Percentiles rank a stretch among this genome's conserved stretches.
Conservation (phyloP, 305 asterid genomes). For the Rubia balearica region DNA sequence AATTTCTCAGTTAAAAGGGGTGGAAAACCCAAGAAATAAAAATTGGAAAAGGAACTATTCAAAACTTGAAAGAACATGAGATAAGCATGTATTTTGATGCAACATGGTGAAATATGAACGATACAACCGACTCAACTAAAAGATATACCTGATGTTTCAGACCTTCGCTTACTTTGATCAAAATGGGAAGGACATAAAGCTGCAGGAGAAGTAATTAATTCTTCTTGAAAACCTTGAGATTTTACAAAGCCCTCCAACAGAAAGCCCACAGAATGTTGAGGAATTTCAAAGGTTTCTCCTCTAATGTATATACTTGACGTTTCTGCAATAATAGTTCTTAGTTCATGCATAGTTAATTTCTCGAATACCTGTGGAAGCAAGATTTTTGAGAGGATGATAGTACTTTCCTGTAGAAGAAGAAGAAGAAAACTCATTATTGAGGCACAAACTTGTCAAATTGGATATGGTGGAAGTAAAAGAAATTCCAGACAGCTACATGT, state of each 20-base stretch:
- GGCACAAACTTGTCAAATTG: slow-evolving; percentile 13
- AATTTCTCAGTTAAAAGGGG: neutral
- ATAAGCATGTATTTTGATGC: no score
- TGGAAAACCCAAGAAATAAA: no score
- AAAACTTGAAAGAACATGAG: neutral
- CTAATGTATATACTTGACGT: slow-evolving; percentile 58
- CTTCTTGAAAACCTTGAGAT: slow-evolving; percentile 52
- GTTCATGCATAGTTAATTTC: slow-evolving; percentile 71
- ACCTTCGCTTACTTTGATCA: slow-evolving; percentile 40
- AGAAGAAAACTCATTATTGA: slow-evolving; percentile 5
- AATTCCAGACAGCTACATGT: neutral
- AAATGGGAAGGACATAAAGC: slow-evolving; percentile 39
- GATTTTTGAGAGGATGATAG: slow-evolving; percentile 61
- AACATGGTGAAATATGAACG: neutral
- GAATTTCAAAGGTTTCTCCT: slow-evolving; percentile 80
- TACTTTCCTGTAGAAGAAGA: slow-evolving; percentile 67
- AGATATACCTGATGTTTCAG: slow-evolving; percentile 57
- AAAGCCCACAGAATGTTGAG: slow-evolving; percentile 67
- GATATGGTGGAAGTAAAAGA: neutral
- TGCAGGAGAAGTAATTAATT: slow-evolving; percentile 63
- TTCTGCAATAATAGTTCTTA: slow-evolving; percentile 67
- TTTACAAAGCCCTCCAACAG: slow-evolving; percentile 79
- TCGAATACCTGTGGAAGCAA: slow-evolving; percentile 78
- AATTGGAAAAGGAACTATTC: neutral
- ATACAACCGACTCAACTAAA: neutral